Base-by-base conservation (phyloP, 148 eudicot species). In the Amaranthus hypochondriacus region DNA sequence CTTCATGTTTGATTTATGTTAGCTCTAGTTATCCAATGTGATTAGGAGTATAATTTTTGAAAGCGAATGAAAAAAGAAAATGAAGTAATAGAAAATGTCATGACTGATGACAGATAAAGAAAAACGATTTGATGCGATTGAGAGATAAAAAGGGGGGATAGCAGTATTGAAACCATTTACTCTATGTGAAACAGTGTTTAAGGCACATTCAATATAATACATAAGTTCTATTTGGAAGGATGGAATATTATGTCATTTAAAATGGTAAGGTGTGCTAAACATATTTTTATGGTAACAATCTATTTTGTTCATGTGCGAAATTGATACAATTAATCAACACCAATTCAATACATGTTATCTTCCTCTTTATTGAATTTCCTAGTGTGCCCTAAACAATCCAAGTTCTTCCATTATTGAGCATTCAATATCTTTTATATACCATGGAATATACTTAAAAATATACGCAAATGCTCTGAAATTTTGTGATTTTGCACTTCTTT, bases 401-500 rank as follows among this genome's bases (percentile, higher is more conserved):
- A 18, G 13, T 18, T 9, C 10, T 60, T 21, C 43, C 10, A 42
- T 60, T 3, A 60, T 13, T 56, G 43, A 28, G 63, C 39, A 28
- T 28, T 28, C 15, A 2, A 21, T 10, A 60, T 60, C 63, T 21
- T 28, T 9, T 60, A 28, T 7, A 60, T 28, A 60, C 63, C 44
- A 60, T 28, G 11, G 63, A 60, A 60, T 60, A 60, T 60, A 39
- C 63, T 44, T 60, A 6, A 15, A 60, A 60, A 60, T 60, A 60
- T 60, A 39, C 63, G 43, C 28, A 6, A 15, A 60, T 60, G 63
- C 46, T 60, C 28, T 59, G 9, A 59, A 5, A 6, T 18, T 28
- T 18, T 28, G 13, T 60, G 43, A 42, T 60, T 68, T 68, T 12
- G 6, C 56, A 21, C 3, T 18, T 50, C 15, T 3, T 51, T 68